Conservation (phyloP, 371 early-diverging fungal genomes). For the Mortierella polycephala region DNA sequence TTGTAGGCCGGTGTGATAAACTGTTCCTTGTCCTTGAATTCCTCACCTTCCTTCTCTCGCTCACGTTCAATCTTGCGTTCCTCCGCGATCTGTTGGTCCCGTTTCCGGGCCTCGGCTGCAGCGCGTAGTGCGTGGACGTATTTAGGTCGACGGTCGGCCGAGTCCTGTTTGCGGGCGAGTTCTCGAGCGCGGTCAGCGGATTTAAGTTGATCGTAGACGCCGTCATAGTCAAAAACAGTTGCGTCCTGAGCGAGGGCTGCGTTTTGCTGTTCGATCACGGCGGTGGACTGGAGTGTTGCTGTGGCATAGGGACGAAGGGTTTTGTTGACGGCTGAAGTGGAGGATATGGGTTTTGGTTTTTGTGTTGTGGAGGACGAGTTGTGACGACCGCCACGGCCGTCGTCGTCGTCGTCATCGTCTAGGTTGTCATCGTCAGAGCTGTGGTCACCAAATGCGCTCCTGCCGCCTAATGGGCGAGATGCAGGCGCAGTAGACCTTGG, state of each 20-base stretch:
- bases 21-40: constrained; percentile 83
- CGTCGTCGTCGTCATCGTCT: constrained; percentile 23
- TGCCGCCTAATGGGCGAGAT: constrained; percentile 23
- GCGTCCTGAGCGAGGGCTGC: constrained; percentile 85
- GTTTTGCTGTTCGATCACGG: constrained; percentile 62
- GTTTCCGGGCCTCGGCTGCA: constrained; percentile 84
- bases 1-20: constrained; percentile 90
- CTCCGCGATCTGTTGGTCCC: constrained; percentile 84
- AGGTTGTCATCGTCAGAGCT: constrained; percentile 50
- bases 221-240: constrained; percentile 91
- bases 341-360: constrained; percentile 6
- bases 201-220: constrained; percentile 88
- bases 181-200: constrained; percentile 62
- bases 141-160: constrained; percentile 64
- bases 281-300: constrained; percentile 38
- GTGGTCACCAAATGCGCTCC: constrained; percentile 38
- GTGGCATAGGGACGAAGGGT: constrained; percentile 39
- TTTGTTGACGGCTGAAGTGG: constrained; percentile 39
- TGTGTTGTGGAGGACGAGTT: constrained; percentile 6
- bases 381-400: not conserved
- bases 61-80: constrained; percentile 86
- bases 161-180: constrained; percentile 46
- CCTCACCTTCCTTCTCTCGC: constrained; percentile 74
- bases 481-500: constrained; percentile 17
- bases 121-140: constrained; percentile 83